phyloP scores from a whole-genome alignment of 2,329 filamentous ascomycete genomes.

The Calonectria leucothoes region DNA sequence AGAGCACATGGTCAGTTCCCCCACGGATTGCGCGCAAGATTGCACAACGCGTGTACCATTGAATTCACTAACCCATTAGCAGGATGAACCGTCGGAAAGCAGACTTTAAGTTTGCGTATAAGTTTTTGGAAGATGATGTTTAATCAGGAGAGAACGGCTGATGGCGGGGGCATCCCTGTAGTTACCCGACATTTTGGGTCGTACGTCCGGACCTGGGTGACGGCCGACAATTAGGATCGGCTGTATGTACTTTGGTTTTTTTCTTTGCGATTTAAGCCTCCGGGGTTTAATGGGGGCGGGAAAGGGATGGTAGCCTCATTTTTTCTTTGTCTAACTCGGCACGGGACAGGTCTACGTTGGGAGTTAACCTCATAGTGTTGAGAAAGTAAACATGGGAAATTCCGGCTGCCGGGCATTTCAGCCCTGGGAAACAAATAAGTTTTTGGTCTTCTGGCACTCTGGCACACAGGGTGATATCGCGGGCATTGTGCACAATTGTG shows the following conservation, averaged over 20 bases:
- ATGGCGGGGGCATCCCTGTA: background rate
- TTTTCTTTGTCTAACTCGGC: constrained; percentile 22
- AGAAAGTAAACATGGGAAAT: constrained; percentile 22
- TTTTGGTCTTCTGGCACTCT: background rate
- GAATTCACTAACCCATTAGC: constrained; percentile 33
- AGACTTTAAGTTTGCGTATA: constrained; percentile 98
- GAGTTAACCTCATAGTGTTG: constrained; percentile 21
- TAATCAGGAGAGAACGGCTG: constrained; percentile 43
- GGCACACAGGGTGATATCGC: background rate
- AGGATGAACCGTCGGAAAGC: constrained; percentile 99
- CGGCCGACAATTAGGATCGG: constrained; percentile 7
- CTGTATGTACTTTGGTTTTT: constrained; percentile 22
- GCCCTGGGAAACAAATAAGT: constrained; percentile 16
- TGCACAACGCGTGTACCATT: background rate
- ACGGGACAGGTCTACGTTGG: constrained; percentile 23
- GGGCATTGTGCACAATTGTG: background rate
- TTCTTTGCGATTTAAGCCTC: constrained; percentile 12
- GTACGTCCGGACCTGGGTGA: background rate
- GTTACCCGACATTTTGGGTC: background rate
- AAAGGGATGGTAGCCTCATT: constrained; percentile 26
- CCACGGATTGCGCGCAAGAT: background rate
- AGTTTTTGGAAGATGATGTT: constrained; percentile 95
- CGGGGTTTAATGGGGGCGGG: constrained; percentile 19
- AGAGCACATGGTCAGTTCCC: constrained; percentile 89
- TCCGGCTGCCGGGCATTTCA: constrained; percentile 20